Evolutionary conservation across 176 grass and related monocot species (phyloP), one percentile per base, ranked within the genome.

Genomic region (Typha latifolia): DNA sequence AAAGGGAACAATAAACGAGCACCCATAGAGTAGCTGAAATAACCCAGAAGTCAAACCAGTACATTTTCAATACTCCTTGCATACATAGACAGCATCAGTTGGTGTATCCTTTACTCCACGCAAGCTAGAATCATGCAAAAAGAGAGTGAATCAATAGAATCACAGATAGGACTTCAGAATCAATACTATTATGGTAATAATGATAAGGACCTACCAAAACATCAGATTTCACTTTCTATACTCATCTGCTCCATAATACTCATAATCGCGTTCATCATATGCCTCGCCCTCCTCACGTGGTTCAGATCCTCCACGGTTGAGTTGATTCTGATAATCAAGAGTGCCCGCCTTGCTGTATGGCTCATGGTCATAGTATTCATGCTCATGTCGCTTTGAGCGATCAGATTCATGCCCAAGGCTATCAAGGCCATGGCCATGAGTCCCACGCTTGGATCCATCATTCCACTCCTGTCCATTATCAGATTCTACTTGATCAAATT

Each of bases 231-330:
- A 49, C 20, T 68, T 73, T 49, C 48, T 71, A 19, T 75, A 67
- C 22, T 84, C 81, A 47, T 75, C 76, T 67, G 27, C 72, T n/a
- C 19, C 69, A 64, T 80, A 68, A 75, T 75, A 56, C 66, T 56
- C 72, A 73, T 91, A 78, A 34, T 85, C 88, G 32, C 70, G 78
- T 70, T 91, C 93, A 55, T 80, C 67, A 1, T 66, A 86, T 31
- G 93, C 79, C 51, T 95, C 84, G 3, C 91, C 86, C 68, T 82
- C 72, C 66, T 90, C 86, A 0, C 82, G 93, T 43, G 80, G 79
- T 63, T 84, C 81, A 69, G 61, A 61, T 77, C 77, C 83, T 68
- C 57, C 34, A 57, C 63, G 67, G 56, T 49, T 77, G 26, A 72
- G 62, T 55, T 76, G 81, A n/a, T 12, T 24, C 12, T 78, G 73